Base-by-base conservation (phyloP, 495 filamentous ascomycete species). In the Aspergillus carlsbadensis region DNA sequence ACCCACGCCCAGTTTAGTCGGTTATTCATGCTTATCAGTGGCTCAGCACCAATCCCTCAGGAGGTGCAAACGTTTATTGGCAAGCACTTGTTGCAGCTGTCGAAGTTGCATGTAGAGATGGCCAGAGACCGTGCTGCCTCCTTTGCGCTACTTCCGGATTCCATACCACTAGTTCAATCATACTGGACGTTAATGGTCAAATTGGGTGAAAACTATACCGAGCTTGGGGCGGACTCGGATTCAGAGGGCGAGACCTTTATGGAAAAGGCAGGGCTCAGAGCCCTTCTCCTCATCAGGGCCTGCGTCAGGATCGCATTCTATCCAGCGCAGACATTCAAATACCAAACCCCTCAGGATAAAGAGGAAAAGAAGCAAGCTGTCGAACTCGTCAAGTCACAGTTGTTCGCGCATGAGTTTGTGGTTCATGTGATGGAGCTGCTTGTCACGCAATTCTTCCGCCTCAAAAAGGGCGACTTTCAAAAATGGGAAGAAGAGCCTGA, bases 401-500 rank as follows among this genome's bases (percentile, higher is more conserved):
- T 98, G 0, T 81, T 98, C 48, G 88, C 85, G 2, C 77, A 87
- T 4, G 79, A 86, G 8, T 82, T 95, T 40, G 84, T 96, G 3
- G 72, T 81, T 7, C 84, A 92, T 57, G 84, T 92, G 55, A 88
- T 94, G 71, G 88, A 92, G 56, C 78, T 87, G 10, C 81, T 96
- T 15, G 87, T 98, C 31, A 91, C 89, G 6, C 85, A 86, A 51
- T 92, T 95, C 66, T 95, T 98, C 70, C 81, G 91, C 33, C 92
- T 97, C 66, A 83, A 90, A n/a, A 80, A 85, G 31, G 82, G 79
- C 34, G 94, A 97, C 66, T 86, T 96, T 14, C 81, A 88, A 43
- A 86, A 91, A 57, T 98, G 94, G 94, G 87, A 90, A 68, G 88
- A 91, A 60, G 90, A 94, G 40, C 91, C 92, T 0, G 89, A 97